These are phyloP conservation scores for Podospora sp. DNA, from an alignment of 495 filamentous ascomycete species.

Conservation along the genomic window DNA sequence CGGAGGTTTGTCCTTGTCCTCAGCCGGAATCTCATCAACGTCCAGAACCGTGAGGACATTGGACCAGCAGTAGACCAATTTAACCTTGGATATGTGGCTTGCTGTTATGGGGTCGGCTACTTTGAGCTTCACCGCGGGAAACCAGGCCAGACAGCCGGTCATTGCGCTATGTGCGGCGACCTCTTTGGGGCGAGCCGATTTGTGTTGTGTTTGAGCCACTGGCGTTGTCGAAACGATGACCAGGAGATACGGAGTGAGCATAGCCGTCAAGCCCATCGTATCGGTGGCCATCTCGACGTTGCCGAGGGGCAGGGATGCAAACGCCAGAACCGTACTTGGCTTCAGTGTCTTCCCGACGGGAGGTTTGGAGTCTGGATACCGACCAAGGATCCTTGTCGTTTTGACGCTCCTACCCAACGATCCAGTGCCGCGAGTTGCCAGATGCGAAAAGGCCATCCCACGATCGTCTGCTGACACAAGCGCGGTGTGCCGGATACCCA, in stretches of 20 bases:
- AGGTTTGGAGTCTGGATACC: slow-evolving; percentile 73
- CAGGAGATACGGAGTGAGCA: slow-evolving; percentile 92
- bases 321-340: slow-evolving; percentile 92
- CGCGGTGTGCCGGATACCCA: slow-evolving; percentile 93
- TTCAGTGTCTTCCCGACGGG: slow-evolving; percentile 67
- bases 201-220: slow-evolving; percentile 93
- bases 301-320: slow-evolving; percentile 85
- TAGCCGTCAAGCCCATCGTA: slow-evolving; percentile 85
- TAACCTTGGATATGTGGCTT: slow-evolving; percentile 66
- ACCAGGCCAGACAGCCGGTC: slow-evolving; percentile 95
- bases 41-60: slow-evolving; percentile 93
- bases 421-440: slow-evolving; percentile 89
- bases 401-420: slow-evolving; percentile 83
- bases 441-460: slow-evolving; percentile 97
- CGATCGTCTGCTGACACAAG: slow-evolving; percentile 95
- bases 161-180: slow-evolving; percentile 85
- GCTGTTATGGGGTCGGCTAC: slow-evolving; percentile 60
- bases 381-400: slow-evolving; percentile 85
- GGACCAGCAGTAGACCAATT: slow-evolving; percentile 98
- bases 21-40: slow-evolving; percentile 70
- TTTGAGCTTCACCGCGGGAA: slow-evolving; percentile 92
- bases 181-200: slow-evolving; percentile 86
- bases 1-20: slow-evolving; percentile 70
- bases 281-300: slow-evolving; percentile 90
- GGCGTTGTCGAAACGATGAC: slow-evolving; percentile 97